These are phyloP conservation scores for Xylaria cubensis DNA, from an alignment of 495 filamentous ascomycete species.

Conservation along the genomic window DNA sequence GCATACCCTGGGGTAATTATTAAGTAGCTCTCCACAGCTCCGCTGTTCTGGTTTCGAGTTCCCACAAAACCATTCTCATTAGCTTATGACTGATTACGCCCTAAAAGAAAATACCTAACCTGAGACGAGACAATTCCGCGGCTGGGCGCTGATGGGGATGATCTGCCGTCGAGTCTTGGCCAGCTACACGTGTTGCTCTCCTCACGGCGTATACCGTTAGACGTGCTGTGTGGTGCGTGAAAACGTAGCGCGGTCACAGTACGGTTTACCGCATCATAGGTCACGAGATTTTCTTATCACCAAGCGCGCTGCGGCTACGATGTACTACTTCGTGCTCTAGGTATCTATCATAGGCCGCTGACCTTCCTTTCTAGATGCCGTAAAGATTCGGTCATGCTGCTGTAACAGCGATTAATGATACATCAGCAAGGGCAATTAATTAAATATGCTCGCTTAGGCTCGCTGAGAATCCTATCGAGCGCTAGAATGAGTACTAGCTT, in stretches of 20 bases:
- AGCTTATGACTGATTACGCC: not conserved
- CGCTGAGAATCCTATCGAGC: conserved; percentile 16
- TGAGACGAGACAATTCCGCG: conserved; percentile 17
- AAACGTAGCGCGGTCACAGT: not conserved
- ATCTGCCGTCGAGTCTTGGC: conserved; percentile 21
- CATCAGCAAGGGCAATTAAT: conserved; percentile 5
- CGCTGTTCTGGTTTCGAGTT: conserved; percentile 9
- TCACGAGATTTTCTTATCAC: conserved; percentile 42
- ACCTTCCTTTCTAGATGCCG: conserved; percentile 46
- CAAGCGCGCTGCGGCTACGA: conserved; percentile 41
- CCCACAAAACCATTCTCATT: conserved; percentile 14
- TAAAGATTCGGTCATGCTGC: conserved; percentile 10
- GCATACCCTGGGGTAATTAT: not conserved
- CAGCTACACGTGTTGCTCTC: not conserved
- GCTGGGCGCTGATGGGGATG: conserved; percentile 12
- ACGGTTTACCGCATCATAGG: conserved; percentile 14
- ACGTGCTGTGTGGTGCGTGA: not conserved
- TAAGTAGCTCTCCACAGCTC: conserved; percentile 9
- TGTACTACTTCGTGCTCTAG: conserved; percentile 35
- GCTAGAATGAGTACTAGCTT: conserved; percentile 15
- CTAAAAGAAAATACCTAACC: not conserved
- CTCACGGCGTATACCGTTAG: conserved; percentile 7
- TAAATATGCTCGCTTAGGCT: conserved; percentile 7
- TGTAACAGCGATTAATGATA: not conserved
- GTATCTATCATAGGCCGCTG: conserved; percentile 37